These are phyloP conservation scores for Mikania micrantha DNA, from an alignment of 129 eudicot genomes.

Conservation along the genomic window DNA sequence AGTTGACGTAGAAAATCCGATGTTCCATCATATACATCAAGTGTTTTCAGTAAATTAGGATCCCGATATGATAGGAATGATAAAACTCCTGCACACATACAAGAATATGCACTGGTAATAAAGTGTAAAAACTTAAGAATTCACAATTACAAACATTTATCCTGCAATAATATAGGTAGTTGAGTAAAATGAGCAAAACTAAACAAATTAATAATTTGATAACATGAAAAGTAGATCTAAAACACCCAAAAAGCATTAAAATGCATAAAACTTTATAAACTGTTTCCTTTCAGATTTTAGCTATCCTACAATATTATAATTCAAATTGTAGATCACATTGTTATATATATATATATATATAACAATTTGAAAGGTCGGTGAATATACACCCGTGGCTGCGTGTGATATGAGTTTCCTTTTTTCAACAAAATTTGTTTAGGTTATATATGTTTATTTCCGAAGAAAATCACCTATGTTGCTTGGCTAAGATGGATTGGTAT, in stretches of 20 bases:
- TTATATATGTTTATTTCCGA: too few relatives aligned
- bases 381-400: too few relatives aligned
- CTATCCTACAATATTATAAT: background rate
- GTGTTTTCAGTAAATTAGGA: conserved; percentile 80
- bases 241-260: background rate
- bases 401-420: too few relatives aligned
- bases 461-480: too few relatives aligned
- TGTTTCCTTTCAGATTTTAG: background rate
- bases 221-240: background rate
- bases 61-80: conserved; percentile 74
- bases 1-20: conserved; percentile 54
- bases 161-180: too few relatives aligned
- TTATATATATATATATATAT: too few relatives aligned
- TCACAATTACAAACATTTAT: background rate
- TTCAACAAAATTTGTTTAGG: too few relatives aligned
- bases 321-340: too few relatives aligned
- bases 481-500: too few relatives aligned
- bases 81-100: conserved; percentile 50
- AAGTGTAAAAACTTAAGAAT: background rate
- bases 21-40: conserved; percentile 75
- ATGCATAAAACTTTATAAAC: background rate
- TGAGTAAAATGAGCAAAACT: conserved; percentile 4
- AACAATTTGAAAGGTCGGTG: too few relatives aligned
- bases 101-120: background rate
- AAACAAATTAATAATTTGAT: background rate